Conservation (phyloP, 768 basidiomycete species). For the Mycena amicta region DNA sequence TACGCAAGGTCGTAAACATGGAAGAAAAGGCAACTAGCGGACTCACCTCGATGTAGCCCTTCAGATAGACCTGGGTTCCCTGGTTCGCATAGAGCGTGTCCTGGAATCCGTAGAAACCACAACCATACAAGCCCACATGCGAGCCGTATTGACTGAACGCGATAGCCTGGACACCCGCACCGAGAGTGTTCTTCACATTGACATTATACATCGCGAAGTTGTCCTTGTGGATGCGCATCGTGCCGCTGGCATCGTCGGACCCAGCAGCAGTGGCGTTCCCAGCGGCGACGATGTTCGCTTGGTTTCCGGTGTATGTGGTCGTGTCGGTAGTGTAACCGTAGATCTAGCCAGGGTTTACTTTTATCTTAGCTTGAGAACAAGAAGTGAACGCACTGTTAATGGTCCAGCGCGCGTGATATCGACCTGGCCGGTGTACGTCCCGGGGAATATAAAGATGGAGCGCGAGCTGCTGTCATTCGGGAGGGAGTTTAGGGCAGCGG, state of each 20-base stretch:
- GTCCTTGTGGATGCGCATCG: conserved; percentile 50
- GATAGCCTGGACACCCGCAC: conserved; percentile 48
- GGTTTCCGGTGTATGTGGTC: conserved; percentile 39
- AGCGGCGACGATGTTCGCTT: conserved; percentile 41
- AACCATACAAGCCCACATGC: conserved; percentile 47
- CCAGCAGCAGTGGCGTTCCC: conserved; percentile 39
- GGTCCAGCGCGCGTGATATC: conserved; percentile 48
- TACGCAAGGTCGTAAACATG: conserved; percentile 16
- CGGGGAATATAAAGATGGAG: conserved; percentile 51
- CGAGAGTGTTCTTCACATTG: conserved; percentile 50
- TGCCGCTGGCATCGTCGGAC: conserved; percentile 51
- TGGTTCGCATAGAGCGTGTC: conserved; percentile 49
- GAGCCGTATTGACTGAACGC: conserved; percentile 54
- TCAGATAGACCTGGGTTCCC: conserved; percentile 52
- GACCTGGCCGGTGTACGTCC: conserved; percentile 48
- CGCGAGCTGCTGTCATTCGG: conserved; percentile 41
- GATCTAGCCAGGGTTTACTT: conserved; percentile 30
- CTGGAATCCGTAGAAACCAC: conserved; percentile 49
- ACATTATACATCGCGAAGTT: conserved; percentile 54
- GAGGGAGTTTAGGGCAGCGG: conserved; percentile 43
- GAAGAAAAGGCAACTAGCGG: background rate
- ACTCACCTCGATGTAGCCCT: conserved; percentile 49
- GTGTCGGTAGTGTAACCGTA: conserved; percentile 48
- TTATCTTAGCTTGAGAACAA: background rate
- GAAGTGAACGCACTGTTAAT: conserved; percentile 35